Conservation (phyloP, 2,329 filamentous ascomycete species). For the Graphium sp. region DNA sequence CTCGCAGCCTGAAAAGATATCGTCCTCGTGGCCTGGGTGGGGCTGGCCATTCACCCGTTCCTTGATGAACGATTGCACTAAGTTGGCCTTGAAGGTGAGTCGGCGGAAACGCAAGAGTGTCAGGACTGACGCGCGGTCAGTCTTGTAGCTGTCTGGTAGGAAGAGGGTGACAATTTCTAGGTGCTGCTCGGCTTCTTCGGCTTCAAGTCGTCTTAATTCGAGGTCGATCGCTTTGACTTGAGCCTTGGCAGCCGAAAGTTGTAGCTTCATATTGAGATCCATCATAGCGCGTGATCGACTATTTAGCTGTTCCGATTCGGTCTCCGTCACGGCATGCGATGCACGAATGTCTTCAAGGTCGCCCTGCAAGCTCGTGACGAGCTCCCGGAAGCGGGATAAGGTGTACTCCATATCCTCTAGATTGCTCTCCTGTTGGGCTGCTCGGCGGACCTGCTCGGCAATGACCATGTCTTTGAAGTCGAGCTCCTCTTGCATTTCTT, state of each 20-base stretch:
- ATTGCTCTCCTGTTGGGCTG: slow-evolving; percentile 59
- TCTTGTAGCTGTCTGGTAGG: slow-evolving; percentile 67
- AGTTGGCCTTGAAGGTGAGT: slow-evolving; percentile 70
- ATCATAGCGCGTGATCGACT: slow-evolving; percentile 85
- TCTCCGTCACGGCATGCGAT: slow-evolving; percentile 81
- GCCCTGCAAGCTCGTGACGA: slow-evolving; percentile 70
- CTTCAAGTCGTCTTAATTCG: slow-evolving; percentile 72
- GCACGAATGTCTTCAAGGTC: slow-evolving; percentile 86
- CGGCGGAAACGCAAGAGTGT: slow-evolving; percentile 78
- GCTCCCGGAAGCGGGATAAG: slow-evolving; percentile 70
- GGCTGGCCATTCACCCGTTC: slow-evolving; percentile 54
- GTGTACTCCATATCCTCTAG: slow-evolving; percentile 86
- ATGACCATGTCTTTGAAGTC: slow-evolving; percentile 77
- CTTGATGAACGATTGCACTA: slow-evolving; percentile 63
- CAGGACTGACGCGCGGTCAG: slow-evolving; percentile 72
- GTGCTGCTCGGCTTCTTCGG: slow-evolving; percentile 77
- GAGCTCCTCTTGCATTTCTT: slow-evolving; percentile 85
- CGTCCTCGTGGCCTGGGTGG: slow-evolving; percentile 54
- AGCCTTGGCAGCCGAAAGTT: slow-evolving; percentile 76
- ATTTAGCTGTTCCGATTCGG: slow-evolving; percentile 79
- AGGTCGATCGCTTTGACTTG: slow-evolving; percentile 91
- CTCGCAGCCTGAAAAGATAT: slow-evolving; percentile 64
- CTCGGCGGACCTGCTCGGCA: slow-evolving; percentile 60
- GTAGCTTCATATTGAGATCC: slow-evolving; percentile 89
- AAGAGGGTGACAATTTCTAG: slow-evolving; percentile 80